Base-by-base conservation (phyloP, 495 filamentous ascomycete genomes). In the Penicillium cosmopolitanum region DNA sequence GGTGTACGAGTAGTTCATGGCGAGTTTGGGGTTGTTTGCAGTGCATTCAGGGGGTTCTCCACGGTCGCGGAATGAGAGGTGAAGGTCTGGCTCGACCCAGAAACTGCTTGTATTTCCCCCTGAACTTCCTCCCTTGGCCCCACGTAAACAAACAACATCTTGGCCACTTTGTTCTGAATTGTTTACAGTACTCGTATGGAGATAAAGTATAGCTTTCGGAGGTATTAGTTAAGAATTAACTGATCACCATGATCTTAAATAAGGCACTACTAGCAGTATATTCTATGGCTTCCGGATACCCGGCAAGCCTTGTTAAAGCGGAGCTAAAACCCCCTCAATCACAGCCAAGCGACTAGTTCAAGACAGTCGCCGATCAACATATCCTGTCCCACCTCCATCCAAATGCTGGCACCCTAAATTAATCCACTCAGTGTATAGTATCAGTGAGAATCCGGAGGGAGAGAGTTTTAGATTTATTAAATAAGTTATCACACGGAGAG, bases 31-130 rank as follows among this genome's bases (percentile, higher is more conserved):
- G 28, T 31, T 31, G 28, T 31, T 31, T 31, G 28, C 28, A 31
- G 5, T 31, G 4, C n/a, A 44, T 53, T 52, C 23, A 58, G 56
- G 56, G 50, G 47, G 18, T 34, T 46, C 55, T 57, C 55, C 44
- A 31, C 55, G 48, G 56, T 51, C 48, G 56, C 48, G 56, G 47
- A 51, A 51, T 57, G 55, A 43, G 19, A 21, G 19, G 19, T 21
- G 19, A 21, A 21, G 48, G 31, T 42, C 36, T 28, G 23, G 52
- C 36, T 54, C 19, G 38, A 43, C 52, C 35, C 51, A 33, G 51
- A 44, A 23, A 44, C 12, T 11, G 4, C 18, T 5, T 36, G 23
- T 23, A 4, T 23, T 4, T 19, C 52, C 52, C 38, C 52, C 40
- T 40, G 36, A 53, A 19, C 34, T 2, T 36, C 34, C 9, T 38